Percentiles rank a stretch among this genome's conserved stretches.
These are phyloP conservation scores for Trichoderma cornu-damae DNA, from an alignment of 2,329 filamentous ascomycete genomes.

Conservation along the genomic window DNA sequence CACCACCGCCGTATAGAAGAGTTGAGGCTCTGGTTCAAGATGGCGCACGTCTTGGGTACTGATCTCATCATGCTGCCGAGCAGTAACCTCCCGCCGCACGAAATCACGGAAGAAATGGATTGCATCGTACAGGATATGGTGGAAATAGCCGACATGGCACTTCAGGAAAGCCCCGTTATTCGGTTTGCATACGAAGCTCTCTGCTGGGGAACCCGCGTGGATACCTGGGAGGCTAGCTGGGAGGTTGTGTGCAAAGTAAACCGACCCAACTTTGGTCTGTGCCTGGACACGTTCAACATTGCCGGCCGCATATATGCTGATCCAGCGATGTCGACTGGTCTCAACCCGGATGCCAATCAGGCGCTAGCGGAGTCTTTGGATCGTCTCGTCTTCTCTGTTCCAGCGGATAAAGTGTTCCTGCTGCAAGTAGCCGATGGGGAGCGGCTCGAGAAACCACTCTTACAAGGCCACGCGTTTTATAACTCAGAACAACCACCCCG, in stretches of 20 bases:
- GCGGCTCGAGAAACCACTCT: conserved; percentile 55
- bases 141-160: conserved; percentile 63
- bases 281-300: conserved; percentile 75
- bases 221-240: conserved; percentile 70
- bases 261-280: conserved; percentile 67
- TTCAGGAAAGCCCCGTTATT: conserved; percentile 50
- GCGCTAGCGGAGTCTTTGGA: conserved; percentile 51
- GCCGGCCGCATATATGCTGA: conserved; percentile 67
- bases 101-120: conserved; percentile 44
- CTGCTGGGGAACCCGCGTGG: conserved; percentile 63
- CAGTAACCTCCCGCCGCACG: conserved; percentile 54
- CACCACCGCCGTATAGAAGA: conserved; percentile 56
- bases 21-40: conserved; percentile 62
- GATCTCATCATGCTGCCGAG: conserved; percentile 71
- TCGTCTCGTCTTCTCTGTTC: conserved; percentile 49
- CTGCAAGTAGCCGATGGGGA: conserved; percentile 74
- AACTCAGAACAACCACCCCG: conserved; percentile 37
- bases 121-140: conserved; percentile 58
- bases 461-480: conserved; percentile 38
- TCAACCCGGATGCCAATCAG: conserved; percentile 49
- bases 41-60: conserved; percentile 60
- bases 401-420: conserved; percentile 64
- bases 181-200: conserved; percentile 70
- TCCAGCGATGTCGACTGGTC: conserved; percentile 49
- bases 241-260: conserved; percentile 60